Percentiles rank a stretch among this genome's conserved stretches.
phyloP scores from a whole-genome alignment of 768 basidiomycete species.

The Tylopilus rubrobrunneus region DNA sequence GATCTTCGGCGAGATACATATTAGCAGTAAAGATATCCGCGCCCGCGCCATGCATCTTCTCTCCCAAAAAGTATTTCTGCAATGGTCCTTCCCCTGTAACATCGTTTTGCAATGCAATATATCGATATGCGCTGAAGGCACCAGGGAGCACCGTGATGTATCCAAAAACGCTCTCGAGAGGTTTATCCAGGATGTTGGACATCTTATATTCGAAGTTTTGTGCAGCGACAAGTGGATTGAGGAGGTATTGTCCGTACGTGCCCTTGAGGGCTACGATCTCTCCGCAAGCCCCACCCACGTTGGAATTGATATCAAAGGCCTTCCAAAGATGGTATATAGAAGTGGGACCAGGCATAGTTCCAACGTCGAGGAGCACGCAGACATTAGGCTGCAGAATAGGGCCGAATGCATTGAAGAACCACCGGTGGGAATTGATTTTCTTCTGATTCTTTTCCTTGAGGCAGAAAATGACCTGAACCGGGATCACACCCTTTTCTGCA shows the following conservation, averaged over 20 bases:
- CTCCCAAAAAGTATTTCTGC: constrained; percentile 96
- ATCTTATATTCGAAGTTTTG: constrained; percentile 97
- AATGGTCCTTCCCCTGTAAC: constrained; percentile 77
- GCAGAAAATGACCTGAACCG: constrained; percentile 91
- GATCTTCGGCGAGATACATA: constrained; percentile 94
- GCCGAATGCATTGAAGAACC: constrained; percentile 93
- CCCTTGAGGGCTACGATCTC: constrained; percentile 93
- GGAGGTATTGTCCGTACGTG: constrained; percentile 68
- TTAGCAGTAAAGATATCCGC: constrained; percentile 94
- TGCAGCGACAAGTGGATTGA: constrained; percentile 86
- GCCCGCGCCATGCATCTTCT: constrained; percentile 86
- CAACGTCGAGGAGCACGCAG: constrained; percentile 88
- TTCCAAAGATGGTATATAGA: constrained; percentile 94
- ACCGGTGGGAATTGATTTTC: constrained; percentile 92
- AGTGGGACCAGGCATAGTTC: constrained; percentile 81
- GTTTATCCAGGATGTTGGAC: constrained; percentile 91
- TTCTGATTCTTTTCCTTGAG: constrained; percentile 92
- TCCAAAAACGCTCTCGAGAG: constrained; percentile 84
- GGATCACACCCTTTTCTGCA: constrained; percentile 74
- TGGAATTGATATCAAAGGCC: constrained; percentile 88
- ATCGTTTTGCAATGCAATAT: constrained; percentile 91
- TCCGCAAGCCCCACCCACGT: constrained; percentile 92
- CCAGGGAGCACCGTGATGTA: constrained; percentile 94
- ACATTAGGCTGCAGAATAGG: constrained; percentile 85
- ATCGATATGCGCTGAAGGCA: constrained; percentile 88